Base-by-base conservation (phyloP, 2,329 filamentous ascomycete genomes). In the Coniosporium tulheliwenetii region DNA sequence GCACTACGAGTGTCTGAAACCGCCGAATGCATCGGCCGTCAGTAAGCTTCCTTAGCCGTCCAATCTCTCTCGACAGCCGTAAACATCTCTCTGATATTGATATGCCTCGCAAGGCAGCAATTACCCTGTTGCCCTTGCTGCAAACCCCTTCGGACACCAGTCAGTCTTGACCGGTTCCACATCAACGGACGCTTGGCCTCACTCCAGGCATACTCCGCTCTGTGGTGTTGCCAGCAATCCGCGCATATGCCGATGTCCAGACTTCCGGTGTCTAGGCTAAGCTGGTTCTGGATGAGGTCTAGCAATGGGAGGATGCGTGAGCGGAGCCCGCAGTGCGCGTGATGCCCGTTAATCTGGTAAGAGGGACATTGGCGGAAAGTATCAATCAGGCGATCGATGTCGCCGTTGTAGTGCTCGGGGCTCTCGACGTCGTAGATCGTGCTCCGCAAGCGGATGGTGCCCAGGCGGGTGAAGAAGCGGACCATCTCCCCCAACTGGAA, bases 401-500 rank as follows among this genome's bases (percentile, higher is more conserved):
- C 76, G n/a, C 76, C 66, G 29, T 65, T 61, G 16, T 78, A 75
- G 3, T 61, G 61, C 43, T 71, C 65, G 2, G 61, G 64, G 5
- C 71, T 51, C 2, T 62, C 59, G 5, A 50, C 50, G 37, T 58
- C 56, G 43, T 60, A 59, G 10, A 70, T 59, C 15, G 57, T 61
- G 19, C 63, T 59, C 44, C 63, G 57, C 1, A 84, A 59, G 32
- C 69, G 71, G 3, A 85, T 52, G 0, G 83, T 71, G 26, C 71
- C 67, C 47, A 75, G 75, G 47, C 69, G 68, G 10, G 66, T 61
- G 31, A 86, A 71, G 57, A 86, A 86, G 48, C 76, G 77, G 46
- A 85, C 60, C 68, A 83, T 83, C 59, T 86, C 80, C 15, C 81
- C 82, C 1, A 87, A 70, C 58, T 87, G 82, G 52, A 81, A 87